Percentiles rank a stretch among this genome's conserved stretches.
These are phyloP conservation scores for Bolboschoenoplectus hybrid DNA, from an alignment of 202 grass and related monocot species.

Conservation along the genomic window DNA sequence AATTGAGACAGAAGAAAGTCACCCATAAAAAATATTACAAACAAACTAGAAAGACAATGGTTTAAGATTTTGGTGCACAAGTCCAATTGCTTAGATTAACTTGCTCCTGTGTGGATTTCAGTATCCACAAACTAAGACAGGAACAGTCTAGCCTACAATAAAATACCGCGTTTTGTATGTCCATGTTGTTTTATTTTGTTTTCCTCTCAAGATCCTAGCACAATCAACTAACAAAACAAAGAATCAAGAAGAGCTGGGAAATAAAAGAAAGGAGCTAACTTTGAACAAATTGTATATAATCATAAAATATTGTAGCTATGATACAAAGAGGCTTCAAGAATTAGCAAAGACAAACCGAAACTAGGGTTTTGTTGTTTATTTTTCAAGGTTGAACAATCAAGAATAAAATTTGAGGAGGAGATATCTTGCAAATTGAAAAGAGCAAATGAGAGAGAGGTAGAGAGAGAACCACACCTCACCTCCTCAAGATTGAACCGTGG, in stretches of 20 bases:
- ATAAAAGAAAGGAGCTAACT: background rate
- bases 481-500: background rate
- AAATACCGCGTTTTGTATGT: background rate
- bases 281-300: background rate
- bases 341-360: background rate
- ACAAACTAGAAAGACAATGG: background rate
- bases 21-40: background rate
- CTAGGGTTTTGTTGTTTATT: background rate
- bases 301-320: background rate
- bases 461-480: conserved; percentile 15
- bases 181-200: background rate
- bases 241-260: background rate
- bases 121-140: background rate
- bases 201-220: background rate
- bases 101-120: background rate
- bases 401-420: background rate
- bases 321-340: background rate
- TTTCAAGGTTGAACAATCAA: background rate
- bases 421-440: background rate
- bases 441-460: background rate
- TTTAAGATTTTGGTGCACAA: background rate
- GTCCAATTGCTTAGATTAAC: background rate
- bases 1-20: background rate
- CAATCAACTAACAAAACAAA: background rate
- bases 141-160: background rate